Base-by-base conservation (phyloP, 345 rosid species). In the Ricinus communis region DNA sequence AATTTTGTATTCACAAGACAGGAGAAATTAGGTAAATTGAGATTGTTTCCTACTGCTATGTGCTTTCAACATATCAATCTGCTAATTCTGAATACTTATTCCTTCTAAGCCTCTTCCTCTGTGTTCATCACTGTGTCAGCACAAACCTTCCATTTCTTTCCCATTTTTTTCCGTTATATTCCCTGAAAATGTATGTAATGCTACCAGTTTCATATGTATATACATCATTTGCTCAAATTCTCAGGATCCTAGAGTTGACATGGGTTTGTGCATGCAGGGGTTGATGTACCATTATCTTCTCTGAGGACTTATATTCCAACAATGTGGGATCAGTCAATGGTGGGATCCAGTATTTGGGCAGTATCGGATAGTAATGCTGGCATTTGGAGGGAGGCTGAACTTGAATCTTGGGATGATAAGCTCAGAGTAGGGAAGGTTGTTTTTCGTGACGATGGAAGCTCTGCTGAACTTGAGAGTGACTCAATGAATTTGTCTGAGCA, bases 261-360 rank as follows among this genome's bases (percentile, higher is more conserved):
- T 63, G 55, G 57, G 38, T 67, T 65, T 63, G 16, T 56, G 5
- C 65, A 62, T 74, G 76, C 88, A 90, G 99, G 99, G 57, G 57
- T 89, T 38, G 90, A 90, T 87, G 89, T 87, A 70, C 85, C 91
- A 5, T n/a, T 86, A 70, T 88, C 95, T 58, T 87, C 87, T 49
- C 74, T 95, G 76, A 95, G 82, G 87, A 85, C 82, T 71, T 90
- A 84, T 77, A 70, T 75, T 41, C 82, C 90, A 66, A 83, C 88
- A 69, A 33, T 66, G 54, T 90, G 96, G 96, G 89, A 83, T 75
- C 85, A 85, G 65, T 89, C 93, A 3, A 68, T 87, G 80, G 97
- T 89, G 66, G 99, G 97, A 10, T 86, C 99, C 74, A 83, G 76
- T n/a, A 78, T 94, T 68, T 90, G 83, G 91, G 98, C 98, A 65